phyloP scores from a whole-genome alignment of 768 basidiomycete species.

The Hypholoma fasciculare region DNA sequence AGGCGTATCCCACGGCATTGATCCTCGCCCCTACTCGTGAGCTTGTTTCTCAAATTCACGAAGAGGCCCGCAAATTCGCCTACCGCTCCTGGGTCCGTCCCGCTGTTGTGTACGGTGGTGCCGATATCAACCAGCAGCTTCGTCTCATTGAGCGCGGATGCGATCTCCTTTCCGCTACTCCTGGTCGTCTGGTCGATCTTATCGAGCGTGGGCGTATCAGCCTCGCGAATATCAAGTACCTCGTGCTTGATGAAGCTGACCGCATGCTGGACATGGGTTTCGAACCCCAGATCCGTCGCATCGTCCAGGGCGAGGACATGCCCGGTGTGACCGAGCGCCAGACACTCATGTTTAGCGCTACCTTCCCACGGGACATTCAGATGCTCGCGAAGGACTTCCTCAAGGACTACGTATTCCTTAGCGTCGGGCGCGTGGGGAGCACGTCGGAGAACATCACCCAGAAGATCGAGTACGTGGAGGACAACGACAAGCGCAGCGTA shows the following conservation, averaged over 20 bases:
- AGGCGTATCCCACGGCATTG: slow-evolving; percentile 95
- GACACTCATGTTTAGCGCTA: slow-evolving; percentile 99
- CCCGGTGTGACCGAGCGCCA: slow-evolving; percentile 89
- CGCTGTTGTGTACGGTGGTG: slow-evolving; percentile 98
- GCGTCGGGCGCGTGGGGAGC: slow-evolving; percentile 96
- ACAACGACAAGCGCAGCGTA: slow-evolving; percentile 94
- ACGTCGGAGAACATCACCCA: slow-evolving; percentile 99
- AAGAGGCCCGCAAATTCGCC: slow-evolving; percentile 97
- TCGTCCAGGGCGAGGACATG: slow-evolving; percentile 99
- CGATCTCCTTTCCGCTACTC: slow-evolving; percentile 95
- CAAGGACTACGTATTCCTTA: slow-evolving; percentile 98
- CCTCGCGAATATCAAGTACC: slow-evolving; percentile 93
- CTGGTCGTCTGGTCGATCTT: slow-evolving; percentile 96
- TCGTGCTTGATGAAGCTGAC: slow-evolving; percentile 99
- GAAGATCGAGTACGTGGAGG: slow-evolving; percentile 98
- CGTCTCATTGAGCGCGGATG: slow-evolving; percentile 95
- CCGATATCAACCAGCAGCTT: slow-evolving; percentile 95
- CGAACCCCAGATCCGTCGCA: slow-evolving; percentile 97
- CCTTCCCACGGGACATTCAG: slow-evolving; percentile 99
- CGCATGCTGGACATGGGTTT: slow-evolving; percentile 99
- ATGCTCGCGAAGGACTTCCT: slow-evolving; percentile 94
- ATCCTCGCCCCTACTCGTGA: slow-evolving; percentile 98
- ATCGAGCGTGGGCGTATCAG: slow-evolving; percentile 98
- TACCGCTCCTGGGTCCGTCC: slow-evolving; percentile 99
- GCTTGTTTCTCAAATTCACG: slow-evolving; percentile 98